These are phyloP conservation scores for Talaromyces trachyspermus DNA, from an alignment of 495 filamentous ascomycete species.

Conservation along the genomic window DNA sequence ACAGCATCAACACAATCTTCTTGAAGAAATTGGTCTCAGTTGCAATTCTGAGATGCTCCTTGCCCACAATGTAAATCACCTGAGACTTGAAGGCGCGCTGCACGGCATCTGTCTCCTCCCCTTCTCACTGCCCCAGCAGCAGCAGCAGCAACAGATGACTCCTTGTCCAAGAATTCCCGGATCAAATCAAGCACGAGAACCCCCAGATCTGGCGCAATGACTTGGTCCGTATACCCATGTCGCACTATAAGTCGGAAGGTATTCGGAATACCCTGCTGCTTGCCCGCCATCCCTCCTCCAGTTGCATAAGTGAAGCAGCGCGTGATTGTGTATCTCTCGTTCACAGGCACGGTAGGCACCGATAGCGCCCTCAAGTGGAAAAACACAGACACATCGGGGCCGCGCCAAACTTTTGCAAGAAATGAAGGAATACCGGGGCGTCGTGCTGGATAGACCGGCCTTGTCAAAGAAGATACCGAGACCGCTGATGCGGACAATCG, in stretches of 20 bases:
- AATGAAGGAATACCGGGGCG: constrained; percentile 58
- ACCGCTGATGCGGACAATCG: constrained; percentile 39
- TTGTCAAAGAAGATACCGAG: constrained; percentile 64
- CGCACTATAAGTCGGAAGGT: constrained; percentile 60
- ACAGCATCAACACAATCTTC: constrained; percentile 42
- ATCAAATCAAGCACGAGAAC: constrained; percentile 53
- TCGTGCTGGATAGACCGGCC: constrained; percentile 36
- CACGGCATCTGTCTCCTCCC: constrained; percentile 27
- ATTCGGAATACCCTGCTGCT: constrained; percentile 45
- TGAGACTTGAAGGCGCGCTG: constrained; percentile 53
- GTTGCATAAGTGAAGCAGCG: constrained; percentile 20
- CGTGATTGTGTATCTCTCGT: constrained; percentile 41
- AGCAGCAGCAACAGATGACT: constrained; percentile 13
- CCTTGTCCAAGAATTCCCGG: constrained; percentile 39
- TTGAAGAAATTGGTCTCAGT: constrained; percentile 35
- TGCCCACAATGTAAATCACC: constrained; percentile 63
- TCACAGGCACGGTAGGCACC: constrained; percentile 25
- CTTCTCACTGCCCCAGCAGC: constrained; percentile 4
- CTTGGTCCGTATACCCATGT: constrained; percentile 63
- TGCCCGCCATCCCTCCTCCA: constrained; percentile 7
- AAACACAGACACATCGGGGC: constrained; percentile 53
- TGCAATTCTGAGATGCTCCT: constrained; percentile 59
- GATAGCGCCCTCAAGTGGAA: constrained; percentile 56
- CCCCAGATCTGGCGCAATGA: constrained; percentile 56
- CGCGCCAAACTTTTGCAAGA: constrained; percentile 53